phyloP scores from a whole-genome alignment of 441 rosid genomes.

The Populus hybrid region DNA sequence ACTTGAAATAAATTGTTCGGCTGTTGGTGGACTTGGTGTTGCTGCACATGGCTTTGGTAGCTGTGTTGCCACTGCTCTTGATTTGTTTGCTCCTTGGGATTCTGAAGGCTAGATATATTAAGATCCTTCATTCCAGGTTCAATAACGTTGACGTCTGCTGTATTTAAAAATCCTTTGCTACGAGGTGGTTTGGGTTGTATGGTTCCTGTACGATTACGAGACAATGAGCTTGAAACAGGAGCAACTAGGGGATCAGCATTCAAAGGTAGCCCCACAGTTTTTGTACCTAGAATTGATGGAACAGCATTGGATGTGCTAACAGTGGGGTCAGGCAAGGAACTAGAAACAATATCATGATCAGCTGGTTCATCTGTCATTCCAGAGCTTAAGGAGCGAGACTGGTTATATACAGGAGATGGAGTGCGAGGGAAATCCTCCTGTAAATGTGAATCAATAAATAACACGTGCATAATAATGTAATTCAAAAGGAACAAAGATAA shows the following conservation, averaged over 20 bases:
- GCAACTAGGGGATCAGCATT: conserved; percentile 14
- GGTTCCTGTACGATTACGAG: conserved; percentile 21
- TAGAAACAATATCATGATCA: conserved; percentile 28
- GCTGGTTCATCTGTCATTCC: conserved; percentile 31
- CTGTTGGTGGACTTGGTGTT: conserved; percentile 31
- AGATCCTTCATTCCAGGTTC: conserved; percentile 37
- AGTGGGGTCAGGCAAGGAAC: conserved; percentile 29
- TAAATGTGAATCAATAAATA: conserved; percentile 14
- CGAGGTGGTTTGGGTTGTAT: conserved; percentile 1
- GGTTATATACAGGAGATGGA: conserved; percentile 37
- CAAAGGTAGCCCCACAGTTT: conserved; percentile 11
- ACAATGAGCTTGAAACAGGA: conserved; percentile 21
- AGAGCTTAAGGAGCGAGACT: conserved; percentile 36
- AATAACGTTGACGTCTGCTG: conserved; percentile 21
- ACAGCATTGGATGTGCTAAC: conserved; percentile 22
- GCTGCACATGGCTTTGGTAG: conserved; percentile 12
- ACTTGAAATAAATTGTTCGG: conserved; percentile 33
- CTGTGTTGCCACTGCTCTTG: conserved; percentile 30
- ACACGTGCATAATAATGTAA: conserved; percentile 6
- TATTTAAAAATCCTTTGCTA: conserved; percentile 17
- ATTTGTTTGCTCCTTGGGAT: conserved; percentile 24
- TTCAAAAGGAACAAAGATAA: background rate
- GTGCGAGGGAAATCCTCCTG: conserved; percentile 40
- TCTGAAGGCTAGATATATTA: conserved; percentile 30
- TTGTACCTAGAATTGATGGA: conserved; percentile 23